phyloP scores from a whole-genome alignment of 441 rosid species.

The Erodium texanum region DNA sequence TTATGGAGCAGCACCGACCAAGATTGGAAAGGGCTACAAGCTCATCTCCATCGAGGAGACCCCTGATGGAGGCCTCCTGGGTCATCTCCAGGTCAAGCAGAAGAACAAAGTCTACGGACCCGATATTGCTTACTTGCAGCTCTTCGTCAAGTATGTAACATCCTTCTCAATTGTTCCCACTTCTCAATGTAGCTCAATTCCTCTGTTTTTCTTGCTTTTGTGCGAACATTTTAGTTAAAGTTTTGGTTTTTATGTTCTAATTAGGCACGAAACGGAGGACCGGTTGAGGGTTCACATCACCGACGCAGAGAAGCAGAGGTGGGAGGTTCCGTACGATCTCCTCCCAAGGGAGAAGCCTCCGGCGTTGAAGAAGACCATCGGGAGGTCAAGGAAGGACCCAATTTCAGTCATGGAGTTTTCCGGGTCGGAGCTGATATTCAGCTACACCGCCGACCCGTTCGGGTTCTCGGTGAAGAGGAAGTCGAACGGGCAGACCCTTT shows the following conservation, averaged over 20 bases:
- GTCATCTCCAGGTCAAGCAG: slow-evolving; percentile 65
- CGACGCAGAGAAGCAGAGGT: slow-evolving; percentile 70
- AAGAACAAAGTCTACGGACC: slow-evolving; percentile 69
- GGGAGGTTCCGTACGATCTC: slow-evolving; percentile 92
- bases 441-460: slow-evolving; percentile 72
- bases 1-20: slow-evolving; percentile 17
- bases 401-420: slow-evolving; percentile 41
- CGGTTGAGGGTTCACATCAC: slow-evolving; percentile 80
- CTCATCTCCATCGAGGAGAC: slow-evolving; percentile 64
- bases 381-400: slow-evolving; percentile 46
- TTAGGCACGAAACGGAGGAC: slow-evolving; percentile 68
- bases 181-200: neutral
- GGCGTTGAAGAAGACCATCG: slow-evolving; percentile 33
- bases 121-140: slow-evolving; percentile 62
- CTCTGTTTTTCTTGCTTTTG: neutral
- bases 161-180: neutral
- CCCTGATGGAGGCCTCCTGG: slow-evolving; percentile 64
- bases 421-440: slow-evolving; percentile 53
- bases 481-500: slow-evolving; percentile 68
- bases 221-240: neutral
- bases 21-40: slow-evolving; percentile 83
- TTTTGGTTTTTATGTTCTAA: neutral
- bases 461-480: slow-evolving; percentile 74
- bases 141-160: slow-evolving; percentile 65
- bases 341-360: slow-evolving; percentile 71